Evolutionary conservation across 257 asterid genomes (phyloP), one percentile per base, ranked within the genome.

Genomic region (Jaltomata sinuosa): DNA sequence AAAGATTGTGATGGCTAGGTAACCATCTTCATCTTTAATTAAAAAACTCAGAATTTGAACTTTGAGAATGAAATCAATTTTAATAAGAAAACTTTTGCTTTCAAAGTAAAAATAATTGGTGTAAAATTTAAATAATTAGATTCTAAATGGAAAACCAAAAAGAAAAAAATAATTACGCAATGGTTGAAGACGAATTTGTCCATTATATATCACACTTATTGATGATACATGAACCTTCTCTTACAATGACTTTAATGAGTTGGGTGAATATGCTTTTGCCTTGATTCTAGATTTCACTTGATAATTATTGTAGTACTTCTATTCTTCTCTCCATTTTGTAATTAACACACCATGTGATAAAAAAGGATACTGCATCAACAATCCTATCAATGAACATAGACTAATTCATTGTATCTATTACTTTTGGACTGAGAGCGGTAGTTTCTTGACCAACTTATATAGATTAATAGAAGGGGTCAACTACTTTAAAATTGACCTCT

Each of bases 301-400:
- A 59, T 27, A 86, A 86, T 81, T 38, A 86, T 59, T 81, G 81
- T 76, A 76, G 27, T 47, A 47, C 81, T 61, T 27, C 76, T 76
- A 74, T 76, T 42, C 61, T 54, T 78, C 18, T 72, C 71, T 31
- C 64, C n/a, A 18, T 14, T 40, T 34, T 4, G 64, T 83, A 55
- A 84, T 64, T 87, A 88, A 84, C 89, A 85, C 32, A 42, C 87
- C 91, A 87, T 72, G 94, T 88, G 91, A 87, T 31, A 31, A 64
- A 62, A 61, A 83, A 83, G 55, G 55, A 49, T 47, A 47, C 81
- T 49, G 54, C 79, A 34, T 47, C 85, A 80, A 84, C 72, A 80
- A 76, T 78, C 65, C 53, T 81, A 82, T 79, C 84, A 74, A 52
- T 84, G 85, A 84, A 84, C 71, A 54, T 64, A 32, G 85, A 82